Conservation (phyloP, 2,329 filamentous ascomycete genomes). For the Metarhizium rileyi region DNA sequence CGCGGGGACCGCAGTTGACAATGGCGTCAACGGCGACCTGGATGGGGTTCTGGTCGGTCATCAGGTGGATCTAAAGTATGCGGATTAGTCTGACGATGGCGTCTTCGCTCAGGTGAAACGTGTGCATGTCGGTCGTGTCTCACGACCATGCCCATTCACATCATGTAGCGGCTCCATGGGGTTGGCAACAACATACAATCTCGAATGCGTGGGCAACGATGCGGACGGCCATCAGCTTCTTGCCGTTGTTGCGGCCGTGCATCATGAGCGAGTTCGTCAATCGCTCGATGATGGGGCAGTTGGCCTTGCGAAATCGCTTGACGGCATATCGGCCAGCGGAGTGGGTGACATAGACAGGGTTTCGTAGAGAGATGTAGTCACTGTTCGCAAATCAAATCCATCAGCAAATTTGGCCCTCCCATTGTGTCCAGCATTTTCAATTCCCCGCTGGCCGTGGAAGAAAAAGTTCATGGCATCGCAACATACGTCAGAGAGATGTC, state of each 20-base stretch:
- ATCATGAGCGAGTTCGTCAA: conserved; percentile 99
- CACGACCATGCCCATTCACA: not conserved
- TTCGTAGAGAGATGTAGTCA: conserved; percentile 99
- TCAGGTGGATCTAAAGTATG: conserved; percentile 83
- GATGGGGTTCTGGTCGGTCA: conserved; percentile 99
- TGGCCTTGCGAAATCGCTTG: conserved; percentile 99
- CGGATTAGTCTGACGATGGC: conserved; percentile 17
- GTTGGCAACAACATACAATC: conserved; percentile 63
- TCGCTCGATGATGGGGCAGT: conserved; percentile 99
- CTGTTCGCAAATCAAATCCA: conserved; percentile 38
- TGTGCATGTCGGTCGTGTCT: too few relatives aligned
- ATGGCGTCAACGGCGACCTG: conserved; percentile 99
- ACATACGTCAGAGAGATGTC: conserved; percentile 98
- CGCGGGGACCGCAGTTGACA: conserved; percentile 99
- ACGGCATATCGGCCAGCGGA: conserved; percentile 96
- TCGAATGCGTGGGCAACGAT: conserved; percentile 99
- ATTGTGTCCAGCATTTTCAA: not conserved
- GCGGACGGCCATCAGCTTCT: conserved; percentile 99
- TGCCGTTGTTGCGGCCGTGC: conserved; percentile 99
- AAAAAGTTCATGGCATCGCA: conserved; percentile 2
- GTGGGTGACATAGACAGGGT: conserved; percentile 98
- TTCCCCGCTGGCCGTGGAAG: not conserved
- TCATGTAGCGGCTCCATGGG: not conserved
- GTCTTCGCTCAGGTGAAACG: not conserved
- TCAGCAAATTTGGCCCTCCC: conserved; percentile 21